These are phyloP conservation scores for Vachellia pachyceras DNA, from an alignment of 306 rosid species.

Conservation along the genomic window DNA sequence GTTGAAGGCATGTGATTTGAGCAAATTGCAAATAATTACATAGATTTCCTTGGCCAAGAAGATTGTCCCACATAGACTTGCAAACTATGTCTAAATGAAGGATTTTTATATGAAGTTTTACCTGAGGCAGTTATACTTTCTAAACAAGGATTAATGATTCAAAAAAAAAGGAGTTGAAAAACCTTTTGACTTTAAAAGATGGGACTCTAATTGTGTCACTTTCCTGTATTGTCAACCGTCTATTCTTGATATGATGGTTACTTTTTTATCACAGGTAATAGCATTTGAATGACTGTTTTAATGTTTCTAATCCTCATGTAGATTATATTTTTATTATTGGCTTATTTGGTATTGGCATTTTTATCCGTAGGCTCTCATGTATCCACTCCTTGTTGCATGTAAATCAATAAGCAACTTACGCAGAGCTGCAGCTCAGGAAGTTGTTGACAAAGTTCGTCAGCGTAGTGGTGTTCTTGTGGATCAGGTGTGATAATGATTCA, in stretches of 20 bases:
- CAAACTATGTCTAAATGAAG: constrained; percentile 7
- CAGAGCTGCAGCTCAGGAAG: constrained; percentile 96
- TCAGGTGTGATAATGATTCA: constrained; percentile 63
- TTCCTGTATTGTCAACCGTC: constrained; percentile 16
- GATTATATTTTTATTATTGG: constrained; percentile 24
- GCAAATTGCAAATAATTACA: neutral
- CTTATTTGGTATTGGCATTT: constrained; percentile 11
- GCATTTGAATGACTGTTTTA: constrained; percentile 13
- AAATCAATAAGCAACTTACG: constrained; percentile 91
- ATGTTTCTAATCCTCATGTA: constrained; percentile 21
- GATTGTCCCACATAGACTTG: neutral
- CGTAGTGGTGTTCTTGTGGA: constrained; percentile 97
- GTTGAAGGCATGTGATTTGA: constrained; percentile 2
- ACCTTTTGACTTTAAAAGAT: neutral
- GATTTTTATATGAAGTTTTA: neutral
- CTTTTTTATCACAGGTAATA: neutral
- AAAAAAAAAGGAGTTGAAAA: neutral
- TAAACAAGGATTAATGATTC: constrained; percentile 9
- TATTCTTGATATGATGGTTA: constrained; percentile 8
- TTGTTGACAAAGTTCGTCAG: constrained; percentile 95
- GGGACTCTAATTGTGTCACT: constrained; percentile 1
- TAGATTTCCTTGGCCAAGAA: neutral
- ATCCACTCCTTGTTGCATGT: constrained; percentile 98
- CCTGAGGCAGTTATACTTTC: neutral
- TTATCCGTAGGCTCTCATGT: constrained; percentile 89